These are phyloP conservation scores for Moricandia moricandioides DNA, from an alignment of 345 rosid genomes.

Conservation along the genomic window DNA sequence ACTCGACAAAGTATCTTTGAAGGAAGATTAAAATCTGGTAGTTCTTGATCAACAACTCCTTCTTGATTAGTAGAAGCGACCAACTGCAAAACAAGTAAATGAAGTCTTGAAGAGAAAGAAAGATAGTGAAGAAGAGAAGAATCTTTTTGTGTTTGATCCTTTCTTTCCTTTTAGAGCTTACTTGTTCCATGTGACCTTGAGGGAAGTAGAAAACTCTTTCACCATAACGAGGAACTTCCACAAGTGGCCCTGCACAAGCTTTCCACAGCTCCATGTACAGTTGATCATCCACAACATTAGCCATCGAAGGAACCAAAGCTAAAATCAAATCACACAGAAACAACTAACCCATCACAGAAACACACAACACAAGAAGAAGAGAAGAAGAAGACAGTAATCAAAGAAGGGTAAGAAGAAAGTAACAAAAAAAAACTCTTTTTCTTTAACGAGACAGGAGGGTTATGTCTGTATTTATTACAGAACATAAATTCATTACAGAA, in stretches of 20 bases:
- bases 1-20: constrained; percentile 82
- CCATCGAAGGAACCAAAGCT: constrained; percentile 35
- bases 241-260: constrained; percentile 74
- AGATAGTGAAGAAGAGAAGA: neutral
- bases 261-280: constrained; percentile 68
- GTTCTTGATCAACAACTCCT: constrained; percentile 54
- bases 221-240: constrained; percentile 56
- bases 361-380: neutral
- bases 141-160: neutral
- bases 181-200: constrained; percentile 84
- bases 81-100: constrained; percentile 41
- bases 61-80: constrained; percentile 78
- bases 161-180: constrained; percentile 7
- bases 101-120: constrained; percentile 9
- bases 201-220: constrained; percentile 75
- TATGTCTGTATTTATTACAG: constrained; percentile 31
- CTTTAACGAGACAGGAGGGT: constrained; percentile 33
- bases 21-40: constrained; percentile 69
- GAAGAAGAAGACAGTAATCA: constrained; percentile 42
- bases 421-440: neutral
- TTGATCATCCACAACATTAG: constrained; percentile 40
- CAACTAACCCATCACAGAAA: constrained; percentile 7
- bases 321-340: neutral
- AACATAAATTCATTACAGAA: constrained; percentile 22
- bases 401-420: constrained; percentile 28